Base-by-base conservation (phyloP, 192 early-diverging fungal genomes). In the Rhizoclosmatium globosum region DNA sequence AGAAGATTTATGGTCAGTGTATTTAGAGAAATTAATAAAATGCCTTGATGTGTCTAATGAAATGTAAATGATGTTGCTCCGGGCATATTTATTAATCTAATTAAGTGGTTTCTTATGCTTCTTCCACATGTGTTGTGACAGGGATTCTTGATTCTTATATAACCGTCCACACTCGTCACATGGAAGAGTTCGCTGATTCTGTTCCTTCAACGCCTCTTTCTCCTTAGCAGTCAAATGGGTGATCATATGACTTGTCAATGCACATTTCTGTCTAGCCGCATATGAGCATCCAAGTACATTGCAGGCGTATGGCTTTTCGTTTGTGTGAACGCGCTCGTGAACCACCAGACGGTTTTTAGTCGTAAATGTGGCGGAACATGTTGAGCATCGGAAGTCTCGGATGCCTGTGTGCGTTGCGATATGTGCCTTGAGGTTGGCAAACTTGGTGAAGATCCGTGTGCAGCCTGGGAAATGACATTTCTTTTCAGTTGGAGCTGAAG, bases 151-250 rank as follows among this genome's bases (percentile, higher is more conserved):
- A 23, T 15, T 72, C 23, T 44, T 21, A 72, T 72, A 72, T 9
- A 72, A n/a, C 4, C 70, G 70, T 31, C 70, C 70, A 43, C 70
- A 72, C 23, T 72, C 70, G 23, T 19, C 38, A 42, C 70, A 72
- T 9, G 53, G 53, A 59, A 72, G 7, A 9, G n/a, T 31, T 31
- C 57, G 48, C n/a, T 19, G 38, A 7, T 57, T 50, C 19, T 38
- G n/a, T 19, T 41, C 31, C n/a, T 31, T 17, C 9, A 72, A 6
- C 3, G n/a, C 43, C 47, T 57, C 17, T 23, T 44, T 21, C 38
- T 58, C 70, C 13, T 72, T 50, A 23, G 47, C 43, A 11, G 17
- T 31, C 47, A 72, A 39, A 42, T 72, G 70, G 7, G 19, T 57
- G 46, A 72, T 15, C 4, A 15, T 7, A 42, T 72, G 70, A 17